A percentile compares a stretch with the other conserved stretches of the same genome.
Evolutionary conservation across 2,329 filamentous ascomycete genomes (phyloP).

Genomic region (Penicillium sp.): DNA sequence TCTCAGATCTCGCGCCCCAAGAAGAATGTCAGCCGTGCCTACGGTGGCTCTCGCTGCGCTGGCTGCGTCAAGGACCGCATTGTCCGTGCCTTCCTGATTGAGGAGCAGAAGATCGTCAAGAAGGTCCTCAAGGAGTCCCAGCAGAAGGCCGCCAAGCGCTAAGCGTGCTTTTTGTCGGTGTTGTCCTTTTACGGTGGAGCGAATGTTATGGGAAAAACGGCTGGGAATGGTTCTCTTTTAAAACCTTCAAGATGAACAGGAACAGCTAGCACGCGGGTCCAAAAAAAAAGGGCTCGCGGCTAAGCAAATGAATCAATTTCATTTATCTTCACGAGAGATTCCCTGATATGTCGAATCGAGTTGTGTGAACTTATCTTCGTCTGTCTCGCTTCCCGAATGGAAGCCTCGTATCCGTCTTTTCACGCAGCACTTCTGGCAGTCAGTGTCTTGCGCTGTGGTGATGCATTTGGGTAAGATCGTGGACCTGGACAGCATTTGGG

Average conservation of each 20-base stretch:
- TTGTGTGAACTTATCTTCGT: constrained; percentile 9
- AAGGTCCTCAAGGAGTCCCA: constrained; percentile 99
- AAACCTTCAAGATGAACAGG: constrained; percentile 35
- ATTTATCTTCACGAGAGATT: constrained; percentile 31
- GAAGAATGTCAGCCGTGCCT: constrained; percentile 99
- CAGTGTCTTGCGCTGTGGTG: neutral
- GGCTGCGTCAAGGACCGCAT: constrained; percentile 98
- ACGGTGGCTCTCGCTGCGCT: constrained; percentile 96
- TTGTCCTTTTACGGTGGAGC: constrained; percentile 39
- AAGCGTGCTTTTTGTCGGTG: constrained; percentile 39
- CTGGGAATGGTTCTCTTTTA: constrained; percentile 36
- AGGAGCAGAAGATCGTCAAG: constrained; percentile 99
- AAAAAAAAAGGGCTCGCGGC: constrained; percentile 31
- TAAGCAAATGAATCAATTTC: constrained; percentile 36
- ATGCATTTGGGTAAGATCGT: constrained; percentile 1
- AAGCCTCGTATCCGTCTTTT: neutral
- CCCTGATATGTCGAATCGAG: constrained; percentile 18
- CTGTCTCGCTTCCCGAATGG: neutral
- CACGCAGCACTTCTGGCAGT: neutral
- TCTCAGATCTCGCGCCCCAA: constrained; percentile 94
- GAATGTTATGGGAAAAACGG: constrained; percentile 37
- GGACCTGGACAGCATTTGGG: neutral
- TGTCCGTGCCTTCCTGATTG: constrained; percentile 97
- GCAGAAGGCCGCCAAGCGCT: constrained; percentile 60
- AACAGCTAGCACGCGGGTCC: constrained; percentile 32